Conservation (phyloP, 2,329 filamentous ascomycete species). For the Orbilia javanica region DNA sequence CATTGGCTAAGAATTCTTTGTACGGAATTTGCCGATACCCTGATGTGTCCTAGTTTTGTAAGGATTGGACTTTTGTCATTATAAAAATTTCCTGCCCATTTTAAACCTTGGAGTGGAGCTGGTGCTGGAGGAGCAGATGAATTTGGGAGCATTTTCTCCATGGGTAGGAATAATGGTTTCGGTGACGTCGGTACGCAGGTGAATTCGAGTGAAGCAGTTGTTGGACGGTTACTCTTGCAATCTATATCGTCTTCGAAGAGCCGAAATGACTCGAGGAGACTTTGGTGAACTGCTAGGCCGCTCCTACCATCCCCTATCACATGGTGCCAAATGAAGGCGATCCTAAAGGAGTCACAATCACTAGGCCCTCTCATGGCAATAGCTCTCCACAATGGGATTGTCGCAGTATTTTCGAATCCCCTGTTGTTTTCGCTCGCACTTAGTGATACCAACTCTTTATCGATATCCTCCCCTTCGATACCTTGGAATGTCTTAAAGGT, state of each 20-base stretch:
- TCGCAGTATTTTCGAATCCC: conserved; percentile 28
- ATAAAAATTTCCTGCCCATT: conserved; percentile 42
- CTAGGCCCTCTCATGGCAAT: conserved; percentile 16
- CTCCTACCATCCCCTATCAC: conserved; percentile 45
- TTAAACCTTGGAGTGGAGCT: conserved; percentile 9
- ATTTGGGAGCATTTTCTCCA: conserved; percentile 35
- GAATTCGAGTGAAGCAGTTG: neutral
- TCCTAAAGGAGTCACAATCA: conserved; percentile 18
- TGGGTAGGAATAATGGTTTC: conserved; percentile 32
- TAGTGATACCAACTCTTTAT: conserved; percentile 8
- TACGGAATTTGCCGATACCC: conserved; percentile 25
- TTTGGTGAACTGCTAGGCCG: conserved; percentile 31
- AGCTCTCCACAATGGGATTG: conserved; percentile 35
- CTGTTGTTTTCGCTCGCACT: conserved; percentile 34
- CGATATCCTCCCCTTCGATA: conserved; percentile 1
- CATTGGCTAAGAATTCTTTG: conserved; percentile 10
- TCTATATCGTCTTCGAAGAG: conserved; percentile 19
- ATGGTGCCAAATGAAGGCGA: conserved; percentile 50
- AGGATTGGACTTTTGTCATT: conserved; percentile 24
- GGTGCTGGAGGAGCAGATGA: neutral
- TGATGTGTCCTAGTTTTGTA: conserved; percentile 33
- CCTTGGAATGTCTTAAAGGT: conserved; percentile 19
- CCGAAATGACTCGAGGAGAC: conserved; percentile 31
- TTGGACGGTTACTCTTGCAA: conserved; percentile 35
- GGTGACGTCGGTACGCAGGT: conserved; percentile 17